Base-by-base conservation (phyloP, 768 basidiomycete species). In the Antrodiella citrinella region DNA sequence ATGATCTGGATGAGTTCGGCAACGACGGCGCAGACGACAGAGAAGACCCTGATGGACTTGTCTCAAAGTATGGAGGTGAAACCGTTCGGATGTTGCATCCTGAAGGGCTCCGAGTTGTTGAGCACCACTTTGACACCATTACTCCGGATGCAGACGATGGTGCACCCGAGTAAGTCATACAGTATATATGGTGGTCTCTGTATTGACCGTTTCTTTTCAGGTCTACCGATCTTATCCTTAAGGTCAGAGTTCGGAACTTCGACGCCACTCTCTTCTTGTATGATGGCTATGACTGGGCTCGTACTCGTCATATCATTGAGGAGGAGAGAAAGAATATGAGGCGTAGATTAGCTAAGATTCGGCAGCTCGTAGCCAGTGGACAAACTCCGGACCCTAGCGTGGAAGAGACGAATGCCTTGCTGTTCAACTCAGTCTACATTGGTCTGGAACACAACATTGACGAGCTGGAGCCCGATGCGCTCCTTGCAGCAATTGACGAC, bases 381-480 rank as follows among this genome's bases (percentile, higher is more conserved):
- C 95, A 98, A 61, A 76, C 76, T 1, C 83, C 91, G 30, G 91
- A 95, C 53, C 78, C 85, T 15, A 78, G 72, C 47, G 70, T 82
- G 13, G 89, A 90, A 58, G 69, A 74, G 23, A 85, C 86, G 4
- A 82, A 83, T 57, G 70, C 87, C 1, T 72, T 87, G 4, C 75
- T 98, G 19, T 96, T 94, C 74, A 96, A 97, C 62, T 98, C 94
- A 0, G 80, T 96, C 30, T 89, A 93, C 59, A 85, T 98, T 50
- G 94, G 95, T 23, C 71, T 97, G n/a, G 82, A 87, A 24, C 79
- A 84, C 54, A 84, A 89, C 48, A 65, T 80, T 12, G 84, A 86
- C 45, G 77, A 80, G 22, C 69, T 86, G 57, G 92, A 95, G 59
- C 78, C 84, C 2, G 78, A 74, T 9, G 82, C 80, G 2, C 71